Base-by-base conservation (phyloP, 116 monocot genomes). In the Phalaenopsis hybrid region DNA sequence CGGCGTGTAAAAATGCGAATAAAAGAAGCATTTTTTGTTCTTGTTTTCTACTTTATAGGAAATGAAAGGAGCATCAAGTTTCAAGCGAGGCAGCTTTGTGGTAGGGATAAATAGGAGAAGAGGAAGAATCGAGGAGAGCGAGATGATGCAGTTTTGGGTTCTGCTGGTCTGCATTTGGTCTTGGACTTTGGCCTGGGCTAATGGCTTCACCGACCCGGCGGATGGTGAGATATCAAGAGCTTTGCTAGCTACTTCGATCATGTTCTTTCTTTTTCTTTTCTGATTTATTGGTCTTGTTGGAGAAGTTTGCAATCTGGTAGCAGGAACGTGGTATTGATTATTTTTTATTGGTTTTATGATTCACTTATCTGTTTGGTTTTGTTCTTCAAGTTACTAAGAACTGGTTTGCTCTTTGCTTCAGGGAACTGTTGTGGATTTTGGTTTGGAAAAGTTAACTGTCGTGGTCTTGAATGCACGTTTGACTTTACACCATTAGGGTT, bases 171-270 rank as follows among this genome's bases (percentile, higher is more conserved):
- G 74, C 80, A 49, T 88, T 81, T 83, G 46, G 77, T 77, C 63
- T 6, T 85, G 15, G 74, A 81, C 74, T 81, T 49, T 77, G 28
- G 77, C 77, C 78, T 79, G 49, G n/a, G 83, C 74, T 33, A 50
- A 80, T 88, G 88, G 80, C 49, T 72, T 41, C 37, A 83, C 88
- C 6, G 82, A 83, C 81, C 67, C 48, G 78, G 70, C 85, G 15
- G 88, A 88, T 79, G 88, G 88, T 88, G 44, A 81, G 80, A 67
- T 68, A 59, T 69, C 55, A 43, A 43, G 50, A 76, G 46, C 44
- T 72, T 70, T 7, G 55, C 52, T 13, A 52, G 15, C 20, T 45
- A 31, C 51, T 79, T 46, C 41, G 41, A 41, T 41, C 70, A 33
- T 2, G 18, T 83, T 70, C 33, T 79, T 76, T 13, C 17, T 15